Conservation (phyloP, 371 early-diverging fungal species). For the Syncephalis fuscata region DNA sequence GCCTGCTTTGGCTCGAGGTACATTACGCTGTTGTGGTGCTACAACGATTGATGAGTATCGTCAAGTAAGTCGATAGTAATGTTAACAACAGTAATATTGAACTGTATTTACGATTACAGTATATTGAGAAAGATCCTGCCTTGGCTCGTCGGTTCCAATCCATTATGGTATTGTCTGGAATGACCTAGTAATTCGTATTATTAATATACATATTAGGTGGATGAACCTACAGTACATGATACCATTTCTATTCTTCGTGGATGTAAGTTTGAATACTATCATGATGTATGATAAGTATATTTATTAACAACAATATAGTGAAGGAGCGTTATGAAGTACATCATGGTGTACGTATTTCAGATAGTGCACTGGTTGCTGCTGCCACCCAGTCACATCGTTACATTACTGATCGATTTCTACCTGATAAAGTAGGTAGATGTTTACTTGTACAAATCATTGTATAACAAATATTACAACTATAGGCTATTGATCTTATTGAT, state of each 20-base stretch:
- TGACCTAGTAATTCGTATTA: slow-evolving; percentile 8
- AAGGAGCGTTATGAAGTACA: slow-evolving; percentile 73
- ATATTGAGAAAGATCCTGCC: slow-evolving; percentile 76
- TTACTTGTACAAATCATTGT: slow-evolving; percentile 19
- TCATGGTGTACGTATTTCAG: slow-evolving; percentile 74
- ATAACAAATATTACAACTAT: slow-evolving; percentile 1
- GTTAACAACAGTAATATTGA: no score
- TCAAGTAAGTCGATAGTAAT: no score
- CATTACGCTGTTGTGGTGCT: slow-evolving; percentile 70
- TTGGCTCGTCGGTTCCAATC: slow-evolving; percentile 75
- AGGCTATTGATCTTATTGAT: slow-evolving; percentile 80
- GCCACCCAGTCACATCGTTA: slow-evolving; percentile 65
- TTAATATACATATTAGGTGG: slow-evolving; percentile 9
- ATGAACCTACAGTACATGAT: slow-evolving; percentile 54
- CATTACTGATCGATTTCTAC: slow-evolving; percentile 53
- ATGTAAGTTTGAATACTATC: background rate
- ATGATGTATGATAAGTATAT: no score
- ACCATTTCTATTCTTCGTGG: slow-evolving; percentile 62
- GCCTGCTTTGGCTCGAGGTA: slow-evolving; percentile 71
- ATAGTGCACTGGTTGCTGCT: slow-evolving; percentile 66
- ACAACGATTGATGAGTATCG: slow-evolving; percentile 83
- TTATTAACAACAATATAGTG: slow-evolving; percentile 13
- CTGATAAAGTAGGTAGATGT: slow-evolving; percentile 22
- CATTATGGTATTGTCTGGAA: slow-evolving; percentile 51
- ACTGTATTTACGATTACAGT: slow-evolving; percentile 9